phyloP scores from a whole-genome alignment of 768 basidiomycete species.

The Suillus discolor region DNA sequence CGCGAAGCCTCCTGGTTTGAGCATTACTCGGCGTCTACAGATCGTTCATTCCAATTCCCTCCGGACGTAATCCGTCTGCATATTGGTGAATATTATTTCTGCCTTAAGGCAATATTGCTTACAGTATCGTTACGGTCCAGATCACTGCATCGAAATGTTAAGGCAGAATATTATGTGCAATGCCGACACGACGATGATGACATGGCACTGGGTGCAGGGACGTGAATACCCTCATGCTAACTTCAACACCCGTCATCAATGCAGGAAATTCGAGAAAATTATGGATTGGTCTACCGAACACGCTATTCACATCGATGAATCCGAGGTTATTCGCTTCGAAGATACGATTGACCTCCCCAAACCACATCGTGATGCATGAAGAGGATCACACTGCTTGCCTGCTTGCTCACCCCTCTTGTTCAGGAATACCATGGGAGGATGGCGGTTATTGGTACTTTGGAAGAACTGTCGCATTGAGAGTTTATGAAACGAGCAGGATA shows the following conservation, averaged over 20 bases:
- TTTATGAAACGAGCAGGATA: background rate
- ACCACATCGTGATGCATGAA: background rate
- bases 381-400: background rate
- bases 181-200: conserved; percentile 14
- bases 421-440: background rate
- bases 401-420: background rate
- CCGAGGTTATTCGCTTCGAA: background rate
- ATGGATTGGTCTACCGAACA: background rate
- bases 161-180: conserved; percentile 17
- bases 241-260: conserved; percentile 10
- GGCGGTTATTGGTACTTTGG: background rate
- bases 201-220: conserved; percentile 16
- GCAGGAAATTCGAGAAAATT: conserved; percentile 1
- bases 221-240: background rate
- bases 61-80: background rate
- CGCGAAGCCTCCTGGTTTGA: conserved; percentile 13
- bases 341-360: background rate
- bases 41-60: conserved; percentile 9
- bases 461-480: background rate
- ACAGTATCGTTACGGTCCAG: background rate
- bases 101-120: background rate
- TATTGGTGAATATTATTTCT: conserved; percentile 8
- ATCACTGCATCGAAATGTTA: conserved; percentile 13
- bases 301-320: background rate
- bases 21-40: conserved; percentile 5